Evolutionary conservation across 345 rosid species (phyloP).

Genomic region (Citrus cavaleriei): DNA sequence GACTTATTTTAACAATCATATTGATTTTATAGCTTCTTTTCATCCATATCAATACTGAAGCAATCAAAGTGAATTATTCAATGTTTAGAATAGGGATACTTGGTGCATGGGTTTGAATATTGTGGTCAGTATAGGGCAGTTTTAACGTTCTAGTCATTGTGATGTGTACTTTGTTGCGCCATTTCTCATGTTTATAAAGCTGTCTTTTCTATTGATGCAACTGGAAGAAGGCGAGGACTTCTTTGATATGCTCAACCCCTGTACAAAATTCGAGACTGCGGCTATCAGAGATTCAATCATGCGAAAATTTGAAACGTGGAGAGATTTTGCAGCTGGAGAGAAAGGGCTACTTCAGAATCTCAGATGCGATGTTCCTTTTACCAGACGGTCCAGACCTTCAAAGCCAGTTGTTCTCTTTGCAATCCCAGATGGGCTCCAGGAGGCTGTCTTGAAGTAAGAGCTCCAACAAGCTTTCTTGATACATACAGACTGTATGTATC

Average conservation of each 20-base stretch:
- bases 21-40: not conserved
- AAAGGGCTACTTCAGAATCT: constrained; percentile 83
- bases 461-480: constrained; percentile 35
- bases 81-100: not conserved
- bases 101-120: not conserved
- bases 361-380: constrained; percentile 76
- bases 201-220: constrained; percentile 31
- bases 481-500: not conserved
- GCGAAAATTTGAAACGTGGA: constrained; percentile 61
- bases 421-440: constrained; percentile 77
- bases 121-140: not conserved
- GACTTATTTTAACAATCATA: not conserved
- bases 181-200: not conserved
- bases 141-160: not conserved
- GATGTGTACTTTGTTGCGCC: too few relatives aligned
- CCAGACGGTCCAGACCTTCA: constrained; percentile 52
- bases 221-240: constrained; percentile 86
- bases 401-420: constrained; percentile 68
- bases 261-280: constrained; percentile 60
- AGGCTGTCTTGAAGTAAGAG: not conserved
- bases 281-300: constrained; percentile 88
- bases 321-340: constrained; percentile 84
- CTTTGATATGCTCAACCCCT: constrained; percentile 54
- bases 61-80: not conserved
- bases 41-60: not conserved